Percentiles rank a stretch among this genome's conserved stretches.
phyloP scores from a whole-genome alignment of 1,284 basidiomycete genomes.

The Rhodotorula sp. region DNA sequence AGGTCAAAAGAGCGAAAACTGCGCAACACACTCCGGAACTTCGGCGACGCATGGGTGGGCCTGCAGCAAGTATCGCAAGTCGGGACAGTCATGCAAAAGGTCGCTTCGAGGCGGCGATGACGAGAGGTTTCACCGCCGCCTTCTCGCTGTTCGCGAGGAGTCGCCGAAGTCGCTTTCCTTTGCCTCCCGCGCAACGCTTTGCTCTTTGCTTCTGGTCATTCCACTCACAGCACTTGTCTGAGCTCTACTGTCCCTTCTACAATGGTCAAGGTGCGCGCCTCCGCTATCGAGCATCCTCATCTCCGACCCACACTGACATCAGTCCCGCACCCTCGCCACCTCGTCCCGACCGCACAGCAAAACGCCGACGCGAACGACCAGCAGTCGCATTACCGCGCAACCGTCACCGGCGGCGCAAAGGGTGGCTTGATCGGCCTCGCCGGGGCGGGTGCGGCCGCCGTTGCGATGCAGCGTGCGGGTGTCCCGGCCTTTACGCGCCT shows the following conservation, averaged over 20 bases:
- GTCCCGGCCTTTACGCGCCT: constrained; percentile 26
- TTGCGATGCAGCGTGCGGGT: constrained; percentile 27
- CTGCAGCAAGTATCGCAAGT: too few species aligned
- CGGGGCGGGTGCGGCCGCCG: constrained; percentile 13
- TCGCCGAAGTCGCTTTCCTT: not conserved
- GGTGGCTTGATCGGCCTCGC: constrained; percentile 23
- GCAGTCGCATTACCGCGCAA: constrained; percentile 18
- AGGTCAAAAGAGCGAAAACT: too few species aligned
- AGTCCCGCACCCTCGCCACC: not conserved
- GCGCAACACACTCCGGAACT: too few species aligned
- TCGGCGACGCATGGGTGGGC: too few species aligned
- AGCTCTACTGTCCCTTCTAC: not conserved
- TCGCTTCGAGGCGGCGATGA: too few species aligned
- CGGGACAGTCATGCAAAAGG: too few species aligned
- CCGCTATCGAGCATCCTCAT: not conserved
- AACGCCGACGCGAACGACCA: constrained; percentile 11
- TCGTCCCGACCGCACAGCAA: not conserved
- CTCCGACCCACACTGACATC: not conserved
- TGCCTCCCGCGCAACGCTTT: not conserved
- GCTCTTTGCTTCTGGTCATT: not conserved
- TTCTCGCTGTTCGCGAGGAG: too few species aligned
- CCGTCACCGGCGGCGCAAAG: constrained; percentile 29
- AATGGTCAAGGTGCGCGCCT: constrained; percentile 17
- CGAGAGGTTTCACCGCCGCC: too few species aligned
- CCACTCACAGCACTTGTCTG: not conserved